phyloP scores from a whole-genome alignment of 345 rosid genomes.

The Lumnitzera racemosa region DNA sequence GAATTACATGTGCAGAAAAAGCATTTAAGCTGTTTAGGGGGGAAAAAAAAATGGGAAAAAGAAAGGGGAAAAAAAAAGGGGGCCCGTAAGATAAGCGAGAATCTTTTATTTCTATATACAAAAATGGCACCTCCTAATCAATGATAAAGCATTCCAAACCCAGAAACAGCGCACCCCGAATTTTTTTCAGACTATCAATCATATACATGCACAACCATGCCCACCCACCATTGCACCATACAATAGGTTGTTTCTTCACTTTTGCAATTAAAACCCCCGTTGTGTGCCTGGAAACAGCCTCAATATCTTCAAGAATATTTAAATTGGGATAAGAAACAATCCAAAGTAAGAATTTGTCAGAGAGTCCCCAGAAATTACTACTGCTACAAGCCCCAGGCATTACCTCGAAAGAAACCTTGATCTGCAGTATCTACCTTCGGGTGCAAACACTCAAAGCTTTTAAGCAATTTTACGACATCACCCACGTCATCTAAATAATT shows the following conservation, averaged over 20 bases:
- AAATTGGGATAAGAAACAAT: background rate
- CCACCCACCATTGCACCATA: no score
- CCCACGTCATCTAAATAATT: conserved; percentile 60
- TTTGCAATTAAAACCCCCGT: no score
- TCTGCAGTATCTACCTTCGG: conserved; percentile 27
- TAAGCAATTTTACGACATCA: conserved; percentile 61
- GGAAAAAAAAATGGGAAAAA: no score
- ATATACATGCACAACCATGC: no score
- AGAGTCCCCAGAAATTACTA: background rate
- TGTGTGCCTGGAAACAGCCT: no score
- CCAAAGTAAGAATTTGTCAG: background rate
- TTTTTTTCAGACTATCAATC: conserved; percentile 2
- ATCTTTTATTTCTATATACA: conserved; percentile 20
- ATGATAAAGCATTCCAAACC: conserved; percentile 7
- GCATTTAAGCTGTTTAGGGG: no score
- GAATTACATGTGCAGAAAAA: no score
- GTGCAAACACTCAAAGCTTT: conserved; percentile 45
- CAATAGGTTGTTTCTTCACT: no score
- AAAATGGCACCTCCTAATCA: conserved; percentile 14
- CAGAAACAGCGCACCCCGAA: conserved; percentile 11
- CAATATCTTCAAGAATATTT: no score
- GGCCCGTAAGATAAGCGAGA: no score
- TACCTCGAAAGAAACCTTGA: conserved; percentile 51
- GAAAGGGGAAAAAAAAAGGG: no score
- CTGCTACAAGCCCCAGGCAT: conserved; percentile 22